These are phyloP conservation scores for Aspergillus indologenus DNA, from an alignment of 495 filamentous ascomycete species.

Conservation along the genomic window DNA sequence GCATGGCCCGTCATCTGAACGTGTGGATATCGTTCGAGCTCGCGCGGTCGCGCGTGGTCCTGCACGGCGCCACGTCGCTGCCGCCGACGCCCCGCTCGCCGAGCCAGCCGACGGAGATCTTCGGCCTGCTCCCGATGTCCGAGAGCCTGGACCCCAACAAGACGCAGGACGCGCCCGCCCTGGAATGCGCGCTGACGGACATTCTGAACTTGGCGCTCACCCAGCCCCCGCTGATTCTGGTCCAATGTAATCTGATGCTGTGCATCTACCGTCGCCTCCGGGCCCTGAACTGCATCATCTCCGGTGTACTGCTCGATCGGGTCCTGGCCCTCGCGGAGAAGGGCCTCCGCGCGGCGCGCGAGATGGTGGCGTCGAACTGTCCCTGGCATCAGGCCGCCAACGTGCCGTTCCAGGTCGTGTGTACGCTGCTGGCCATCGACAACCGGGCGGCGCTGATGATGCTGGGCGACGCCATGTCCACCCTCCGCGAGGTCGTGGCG, in stretches of 20 bases:
- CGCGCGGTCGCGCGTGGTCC: conserved; percentile 47
- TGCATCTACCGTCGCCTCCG: conserved; percentile 52
- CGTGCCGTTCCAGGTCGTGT: conserved; percentile 54
- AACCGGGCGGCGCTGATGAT: conserved; percentile 43
- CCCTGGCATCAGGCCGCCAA: conserved; percentile 57
- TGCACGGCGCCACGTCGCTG: conserved; percentile 41
- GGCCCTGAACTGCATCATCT: conserved; percentile 38
- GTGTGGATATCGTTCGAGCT: conserved; percentile 54
- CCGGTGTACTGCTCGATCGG: conserved; percentile 32
- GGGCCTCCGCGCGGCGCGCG: conserved; percentile 37
- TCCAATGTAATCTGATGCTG: conserved; percentile 52
- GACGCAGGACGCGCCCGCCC: conserved; percentile 30
- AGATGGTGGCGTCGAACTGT: conserved; percentile 33
- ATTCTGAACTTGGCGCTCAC: conserved; percentile 39
- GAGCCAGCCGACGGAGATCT: conserved; percentile 32
- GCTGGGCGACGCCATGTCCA: conserved; percentile 49
- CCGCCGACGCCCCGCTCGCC: conserved; percentile 19
- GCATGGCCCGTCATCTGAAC: conserved; percentile 50
- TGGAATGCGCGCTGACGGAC: conserved; percentile 35
- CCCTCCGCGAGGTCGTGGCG: conserved; percentile 41
- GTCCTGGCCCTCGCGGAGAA: conserved; percentile 33
- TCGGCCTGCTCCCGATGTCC: conserved; percentile 44
- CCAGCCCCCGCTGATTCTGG: conserved; percentile 37
- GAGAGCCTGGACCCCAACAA: conserved; percentile 44
- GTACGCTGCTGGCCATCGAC: conserved; percentile 51